Evolutionary conservation across 176 grass and related monocot species (phyloP).

Genomic region (Aegilops bicornis): DNA sequence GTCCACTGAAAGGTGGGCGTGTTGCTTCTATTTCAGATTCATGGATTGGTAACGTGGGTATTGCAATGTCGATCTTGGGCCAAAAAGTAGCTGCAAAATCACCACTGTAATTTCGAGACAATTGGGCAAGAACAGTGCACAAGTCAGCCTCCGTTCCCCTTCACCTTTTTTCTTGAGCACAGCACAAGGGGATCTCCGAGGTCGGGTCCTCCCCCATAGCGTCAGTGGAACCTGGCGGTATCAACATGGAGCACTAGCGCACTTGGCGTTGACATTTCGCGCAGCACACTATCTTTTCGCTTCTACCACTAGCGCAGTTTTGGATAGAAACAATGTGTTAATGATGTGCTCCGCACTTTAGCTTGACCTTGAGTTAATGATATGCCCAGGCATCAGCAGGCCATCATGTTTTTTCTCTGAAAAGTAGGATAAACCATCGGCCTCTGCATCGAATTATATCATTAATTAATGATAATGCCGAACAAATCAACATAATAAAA

Average conservation of each 20-base stretch:
- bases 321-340: not conserved
- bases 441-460: too few relatives aligned
- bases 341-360: constrained; percentile 28
- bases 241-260: constrained; percentile 19
- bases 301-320: constrained; percentile 15
- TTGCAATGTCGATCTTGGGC: not conserved
- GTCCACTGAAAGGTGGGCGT: not conserved
- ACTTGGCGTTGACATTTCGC: constrained; percentile 18
- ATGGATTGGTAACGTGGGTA: not conserved
- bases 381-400: constrained; percentile 7
- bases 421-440: too few relatives aligned
- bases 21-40: constrained; percentile 13
- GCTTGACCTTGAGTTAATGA: not conserved
- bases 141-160: not conserved
- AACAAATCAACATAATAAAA: too few relatives aligned
- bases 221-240: not conserved
- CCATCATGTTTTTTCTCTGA: not conserved
- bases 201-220: too few relatives aligned
- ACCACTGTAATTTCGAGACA: not conserved
- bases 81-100: not conserved
- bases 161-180: not conserved
- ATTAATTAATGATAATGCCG: too few relatives aligned
- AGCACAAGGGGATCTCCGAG: constrained; percentile 10
- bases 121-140: not conserved
- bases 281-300: not conserved